Percentiles rank a stretch among this genome's conserved stretches.
phyloP scores from a whole-genome alignment of 2,329 filamentous ascomycete species.

The Truncatella angustata region DNA sequence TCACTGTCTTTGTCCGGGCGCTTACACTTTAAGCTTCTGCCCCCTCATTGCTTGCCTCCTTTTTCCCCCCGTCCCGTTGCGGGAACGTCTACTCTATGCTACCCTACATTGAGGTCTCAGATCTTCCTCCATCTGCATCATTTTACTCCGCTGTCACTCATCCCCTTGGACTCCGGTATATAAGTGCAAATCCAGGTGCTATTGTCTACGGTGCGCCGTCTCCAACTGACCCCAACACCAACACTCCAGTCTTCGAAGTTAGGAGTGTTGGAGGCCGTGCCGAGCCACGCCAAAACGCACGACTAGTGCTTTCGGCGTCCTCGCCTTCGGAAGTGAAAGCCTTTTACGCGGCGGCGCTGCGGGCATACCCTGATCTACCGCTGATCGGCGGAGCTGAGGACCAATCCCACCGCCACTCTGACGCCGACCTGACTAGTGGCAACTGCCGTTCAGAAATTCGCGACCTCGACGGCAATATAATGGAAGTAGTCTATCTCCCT shows the following conservation, averaged over 20 bases:
- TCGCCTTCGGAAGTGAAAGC: conserved; percentile 64
- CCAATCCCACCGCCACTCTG: conserved; percentile 22
- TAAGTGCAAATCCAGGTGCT: conserved; percentile 40
- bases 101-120: conserved; percentile 64
- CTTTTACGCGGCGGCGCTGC: conserved; percentile 70
- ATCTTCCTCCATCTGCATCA: conserved; percentile 75
- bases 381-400: conserved; percentile 44
- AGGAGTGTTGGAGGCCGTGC: conserved; percentile 36
- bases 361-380: conserved; percentile 53
- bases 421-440: conserved; percentile 25
- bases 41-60: conserved; percentile 1
- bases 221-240: conserved; percentile 19
- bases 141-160: conserved; percentile 81
- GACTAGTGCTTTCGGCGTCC: conserved; percentile 66
- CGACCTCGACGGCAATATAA: conserved; percentile 80
- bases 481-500: conserved; percentile 69
- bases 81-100: conserved; percentile 31
- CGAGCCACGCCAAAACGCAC: conserved; percentile 39
- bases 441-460: conserved; percentile 57
- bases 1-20: background rate
- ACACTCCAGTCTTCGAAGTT: conserved; percentile 40
- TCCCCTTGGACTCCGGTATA: conserved; percentile 72
- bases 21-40: background rate
- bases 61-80: conserved; percentile 7
- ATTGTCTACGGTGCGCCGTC: conserved; percentile 39